Conservation (phyloP, 169 alveolate genomes). For the Amoebophrya sp. region DNA sequence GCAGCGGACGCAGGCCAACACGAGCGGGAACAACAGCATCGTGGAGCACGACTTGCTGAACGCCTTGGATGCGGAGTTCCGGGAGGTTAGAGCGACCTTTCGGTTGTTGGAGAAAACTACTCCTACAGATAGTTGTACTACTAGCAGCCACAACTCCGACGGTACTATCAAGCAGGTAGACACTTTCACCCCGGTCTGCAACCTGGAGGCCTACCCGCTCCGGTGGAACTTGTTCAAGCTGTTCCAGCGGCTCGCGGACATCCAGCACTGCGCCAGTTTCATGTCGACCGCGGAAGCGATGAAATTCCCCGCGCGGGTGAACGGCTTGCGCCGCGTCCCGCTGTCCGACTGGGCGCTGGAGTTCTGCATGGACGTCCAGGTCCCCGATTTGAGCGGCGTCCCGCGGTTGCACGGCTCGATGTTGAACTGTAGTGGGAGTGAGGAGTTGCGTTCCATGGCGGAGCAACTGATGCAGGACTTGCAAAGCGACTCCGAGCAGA, state of each 20-base stretch:
- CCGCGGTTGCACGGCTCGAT: background rate
- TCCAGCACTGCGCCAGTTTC: background rate
- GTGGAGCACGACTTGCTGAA: background rate
- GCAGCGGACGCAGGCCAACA: background rate
- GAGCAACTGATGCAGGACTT: background rate
- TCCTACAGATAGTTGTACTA: no score
- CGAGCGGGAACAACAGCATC: background rate
- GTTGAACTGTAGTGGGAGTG: background rate
- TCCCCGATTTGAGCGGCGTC: background rate
- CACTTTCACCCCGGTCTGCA: no score
- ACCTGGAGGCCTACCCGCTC: background rate
- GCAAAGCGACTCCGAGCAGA: background rate
- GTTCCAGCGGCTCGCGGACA: background rate
- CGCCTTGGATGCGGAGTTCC: background rate
- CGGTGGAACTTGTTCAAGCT: slow-evolving; percentile 12
- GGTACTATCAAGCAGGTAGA: no score
- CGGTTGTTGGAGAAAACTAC: background rate
- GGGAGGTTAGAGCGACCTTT: background rate
- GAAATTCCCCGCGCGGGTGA: background rate
- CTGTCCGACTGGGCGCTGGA: background rate
- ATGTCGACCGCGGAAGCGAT: background rate
- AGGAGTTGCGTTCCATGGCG: background rate
- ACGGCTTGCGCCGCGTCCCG: background rate
- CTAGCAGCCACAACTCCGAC: background rate
- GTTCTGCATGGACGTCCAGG: background rate